phyloP scores from a whole-genome alignment of 78 protist genomes.

The Emiliania huxleyi region DNA sequence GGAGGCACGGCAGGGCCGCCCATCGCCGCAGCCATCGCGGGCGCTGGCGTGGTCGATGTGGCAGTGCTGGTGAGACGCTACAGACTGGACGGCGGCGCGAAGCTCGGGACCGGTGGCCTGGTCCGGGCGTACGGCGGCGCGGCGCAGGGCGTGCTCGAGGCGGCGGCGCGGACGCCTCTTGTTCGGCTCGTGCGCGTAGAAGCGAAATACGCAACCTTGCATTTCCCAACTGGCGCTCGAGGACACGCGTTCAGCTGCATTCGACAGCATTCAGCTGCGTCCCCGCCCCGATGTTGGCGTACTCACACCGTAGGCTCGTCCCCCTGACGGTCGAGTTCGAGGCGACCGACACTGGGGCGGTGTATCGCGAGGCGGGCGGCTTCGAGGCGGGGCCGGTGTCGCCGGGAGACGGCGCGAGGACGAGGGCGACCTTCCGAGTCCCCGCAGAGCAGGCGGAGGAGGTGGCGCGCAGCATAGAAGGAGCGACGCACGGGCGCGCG shows the following conservation, averaged over 20 bases:
- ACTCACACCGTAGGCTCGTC: too few relatives aligned
- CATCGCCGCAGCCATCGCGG: background rate
- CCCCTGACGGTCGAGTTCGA: background rate
- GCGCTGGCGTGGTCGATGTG: background rate
- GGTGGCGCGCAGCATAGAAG: background rate
- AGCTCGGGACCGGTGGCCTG: slow-evolving; percentile 9
- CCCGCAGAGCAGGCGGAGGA: background rate
- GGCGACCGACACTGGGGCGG: background rate
- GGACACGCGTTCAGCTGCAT: too few relatives aligned
- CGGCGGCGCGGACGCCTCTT: background rate
- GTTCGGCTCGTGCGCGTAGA: background rate
- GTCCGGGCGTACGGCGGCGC: slow-evolving; percentile 9
- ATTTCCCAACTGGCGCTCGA: too few relatives aligned
- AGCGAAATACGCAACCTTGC: too few relatives aligned
- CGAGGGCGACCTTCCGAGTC: background rate
- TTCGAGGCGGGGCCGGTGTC: background rate
- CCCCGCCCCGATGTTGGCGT: too few relatives aligned
- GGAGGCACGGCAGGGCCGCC: slow-evolving; percentile 23
- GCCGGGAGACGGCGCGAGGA: background rate
- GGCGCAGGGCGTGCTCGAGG: background rate
- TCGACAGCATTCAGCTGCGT: too few relatives aligned
- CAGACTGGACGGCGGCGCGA: background rate
- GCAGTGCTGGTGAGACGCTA: background rate
- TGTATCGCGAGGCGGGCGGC: background rate
- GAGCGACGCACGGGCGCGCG: background rate